Conservation (phyloP, 768 basidiomycete species). For the Kwoniella bestiolae region DNA sequence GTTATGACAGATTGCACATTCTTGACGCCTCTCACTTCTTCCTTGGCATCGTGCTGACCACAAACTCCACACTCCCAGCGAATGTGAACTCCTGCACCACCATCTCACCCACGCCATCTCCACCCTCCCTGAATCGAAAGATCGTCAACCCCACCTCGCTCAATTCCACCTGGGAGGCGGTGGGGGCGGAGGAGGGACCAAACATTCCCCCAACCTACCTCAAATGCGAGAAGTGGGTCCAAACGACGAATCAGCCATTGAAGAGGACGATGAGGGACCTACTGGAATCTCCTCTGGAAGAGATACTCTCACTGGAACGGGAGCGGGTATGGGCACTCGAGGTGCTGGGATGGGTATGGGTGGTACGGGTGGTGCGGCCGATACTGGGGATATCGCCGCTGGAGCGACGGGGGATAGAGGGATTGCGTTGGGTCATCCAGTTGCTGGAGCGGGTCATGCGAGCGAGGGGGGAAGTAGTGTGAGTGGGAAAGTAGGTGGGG, state of each 20-base stretch:
- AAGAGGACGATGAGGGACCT: background rate
- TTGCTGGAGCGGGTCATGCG: conserved; percentile 3
- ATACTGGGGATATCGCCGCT: background rate
- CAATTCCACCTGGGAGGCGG: conserved; percentile 21
- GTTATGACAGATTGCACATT: too few species aligned
- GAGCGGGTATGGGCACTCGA: background rate
- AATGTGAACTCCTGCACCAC: conserved; percentile 50
- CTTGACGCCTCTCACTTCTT: background rate
- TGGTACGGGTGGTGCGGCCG: background rate
- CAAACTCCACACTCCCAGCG: conserved; percentile 27
- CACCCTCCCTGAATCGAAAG: conserved; percentile 8
- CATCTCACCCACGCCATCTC: conserved; percentile 41
- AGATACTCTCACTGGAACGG: background rate
- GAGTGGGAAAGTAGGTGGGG: conserved; percentile 27
- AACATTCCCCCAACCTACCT: conserved; percentile 1
- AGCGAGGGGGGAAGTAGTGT: conserved; percentile 20
- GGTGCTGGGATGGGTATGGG: background rate
- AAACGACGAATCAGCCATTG: conserved; percentile 1
- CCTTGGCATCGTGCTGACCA: background rate
- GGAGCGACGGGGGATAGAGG: conserved; percentile 5
- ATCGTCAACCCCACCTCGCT: conserved; percentile 12
- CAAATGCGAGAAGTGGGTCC: conserved; percentile 6
- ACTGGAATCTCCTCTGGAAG: background rate
- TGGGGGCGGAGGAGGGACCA: background rate
- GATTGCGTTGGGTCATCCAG: conserved; percentile 5